Conservation (phyloP, 2,329 filamentous ascomycete genomes). For the Cercospora janseana region DNA sequence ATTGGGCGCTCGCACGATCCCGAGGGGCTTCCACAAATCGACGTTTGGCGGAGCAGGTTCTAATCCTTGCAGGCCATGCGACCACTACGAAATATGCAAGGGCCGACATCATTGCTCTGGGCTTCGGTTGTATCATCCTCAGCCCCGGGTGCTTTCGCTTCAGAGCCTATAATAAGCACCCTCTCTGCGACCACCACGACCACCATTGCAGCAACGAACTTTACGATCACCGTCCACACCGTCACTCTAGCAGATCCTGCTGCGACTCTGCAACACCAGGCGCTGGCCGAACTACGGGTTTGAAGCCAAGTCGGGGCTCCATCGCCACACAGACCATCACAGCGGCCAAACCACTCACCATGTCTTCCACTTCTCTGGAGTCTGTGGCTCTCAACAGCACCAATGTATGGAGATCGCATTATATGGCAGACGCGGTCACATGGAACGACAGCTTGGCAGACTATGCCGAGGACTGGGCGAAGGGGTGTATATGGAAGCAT, state of each 20-base stretch:
- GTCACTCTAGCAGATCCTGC: not conserved
- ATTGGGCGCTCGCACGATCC: not conserved
- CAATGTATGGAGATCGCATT: slow-evolving; percentile 32
- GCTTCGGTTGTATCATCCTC: slow-evolving; percentile 20
- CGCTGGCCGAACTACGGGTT: slow-evolving; percentile 14
- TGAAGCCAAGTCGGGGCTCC: not conserved
- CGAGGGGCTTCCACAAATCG: slow-evolving; percentile 8
- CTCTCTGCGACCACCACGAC: slow-evolving; percentile 22
- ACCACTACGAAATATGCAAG: slow-evolving; percentile 16
- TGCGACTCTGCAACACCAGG: slow-evolving; percentile 1
- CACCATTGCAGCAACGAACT: slow-evolving; percentile 26
- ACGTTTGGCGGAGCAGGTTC: slow-evolving; percentile 14
- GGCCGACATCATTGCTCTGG: slow-evolving; percentile 18
- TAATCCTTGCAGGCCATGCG: slow-evolving; percentile 19
- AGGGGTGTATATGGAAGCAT: slow-evolving; percentile 35
- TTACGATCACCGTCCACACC: slow-evolving; percentile 19
- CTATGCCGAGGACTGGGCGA: slow-evolving; percentile 32
- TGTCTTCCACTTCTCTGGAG: slow-evolving; percentile 19
- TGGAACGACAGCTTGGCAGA: slow-evolving; percentile 34
- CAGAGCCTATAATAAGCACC: slow-evolving; percentile 15
- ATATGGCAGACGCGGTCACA: slow-evolving; percentile 26
- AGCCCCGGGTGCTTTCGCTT: not conserved
- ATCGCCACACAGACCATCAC: not conserved
- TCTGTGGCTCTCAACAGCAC: slow-evolving; percentile 35
- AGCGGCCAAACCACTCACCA: slow-evolving; percentile 1